Conservation (phyloP, 2,329 filamentous ascomycete species). For the Xylariales sp. region DNA sequence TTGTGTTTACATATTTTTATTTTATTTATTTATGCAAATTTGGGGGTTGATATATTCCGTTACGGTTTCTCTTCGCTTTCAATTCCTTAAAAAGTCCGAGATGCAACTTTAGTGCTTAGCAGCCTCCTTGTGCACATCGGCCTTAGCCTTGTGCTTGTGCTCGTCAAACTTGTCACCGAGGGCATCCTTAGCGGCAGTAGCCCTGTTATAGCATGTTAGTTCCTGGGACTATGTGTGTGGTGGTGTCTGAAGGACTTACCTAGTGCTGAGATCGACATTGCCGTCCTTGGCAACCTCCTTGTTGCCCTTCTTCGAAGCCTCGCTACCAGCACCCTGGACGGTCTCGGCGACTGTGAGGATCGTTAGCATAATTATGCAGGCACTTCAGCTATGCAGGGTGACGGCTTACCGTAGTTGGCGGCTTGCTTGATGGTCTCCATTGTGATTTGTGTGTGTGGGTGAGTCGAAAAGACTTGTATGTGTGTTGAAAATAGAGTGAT, state of each 20-base stretch:
- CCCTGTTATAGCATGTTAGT: conserved; percentile 23
- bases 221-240: conserved; percentile 4
- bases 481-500: conserved; percentile 3
- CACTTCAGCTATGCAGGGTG: too few relatives aligned
- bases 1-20: too few relatives aligned
- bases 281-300: conserved; percentile 59
- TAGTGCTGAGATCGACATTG: conserved; percentile 44
- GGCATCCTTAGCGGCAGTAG: conserved; percentile 37
- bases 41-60: too few relatives aligned
- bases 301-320: conserved; percentile 60
- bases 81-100: too few relatives aligned
- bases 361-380: too few relatives aligned
- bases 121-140: conserved; percentile 29
- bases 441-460: conserved; percentile 17
- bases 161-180: conserved; percentile 34
- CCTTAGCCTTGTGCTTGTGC: conserved; percentile 26
- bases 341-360: conserved; percentile 58
- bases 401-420: conserved; percentile 62
- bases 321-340: conserved; percentile 46
- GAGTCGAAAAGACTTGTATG: conserved; percentile 3
- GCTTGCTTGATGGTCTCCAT: conserved; percentile 50
- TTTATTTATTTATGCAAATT: too few relatives aligned
- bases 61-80: too few relatives aligned
- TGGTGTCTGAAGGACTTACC: conserved; percentile 28
- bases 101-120: conserved; percentile 31